Evolutionary conservation across 306 rosid species (phyloP).

Genomic region (Prunus davidiana): DNA sequence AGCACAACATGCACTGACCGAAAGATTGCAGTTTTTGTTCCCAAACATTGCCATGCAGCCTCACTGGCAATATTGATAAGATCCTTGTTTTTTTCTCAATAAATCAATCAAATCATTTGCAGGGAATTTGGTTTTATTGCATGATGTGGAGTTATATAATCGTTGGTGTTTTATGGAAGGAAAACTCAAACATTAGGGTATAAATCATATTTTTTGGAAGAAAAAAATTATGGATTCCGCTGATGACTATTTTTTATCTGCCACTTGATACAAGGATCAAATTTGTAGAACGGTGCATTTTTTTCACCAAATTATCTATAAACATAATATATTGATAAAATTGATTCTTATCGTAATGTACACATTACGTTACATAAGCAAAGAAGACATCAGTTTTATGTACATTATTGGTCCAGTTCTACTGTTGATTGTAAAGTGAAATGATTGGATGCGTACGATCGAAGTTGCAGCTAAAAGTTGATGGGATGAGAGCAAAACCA

Average conservation of each 20-base stretch:
- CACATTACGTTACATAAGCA: no score
- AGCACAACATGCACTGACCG: not conserved
- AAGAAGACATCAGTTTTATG: no score
- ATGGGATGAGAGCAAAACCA: not conserved
- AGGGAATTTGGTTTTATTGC: not conserved
- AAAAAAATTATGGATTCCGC: no score
- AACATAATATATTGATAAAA: no score
- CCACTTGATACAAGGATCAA: no score
- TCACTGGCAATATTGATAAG: not conserved
- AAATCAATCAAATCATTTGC: not conserved
- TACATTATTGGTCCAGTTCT: not conserved
- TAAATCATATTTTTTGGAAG: no score
- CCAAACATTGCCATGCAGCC: not conserved
- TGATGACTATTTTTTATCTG: no score
- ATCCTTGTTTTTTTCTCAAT: not conserved
- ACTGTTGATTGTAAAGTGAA: not conserved
- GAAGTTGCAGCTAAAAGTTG: not conserved
- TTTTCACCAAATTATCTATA: no score
- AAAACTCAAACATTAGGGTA: no score
- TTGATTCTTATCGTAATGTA: no score
- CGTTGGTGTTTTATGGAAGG: not conserved
- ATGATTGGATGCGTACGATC: not conserved
- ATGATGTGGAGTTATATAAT: not conserved
- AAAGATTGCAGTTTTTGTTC: not conserved
- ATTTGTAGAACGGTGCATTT: no score